Percentiles rank a stretch among this genome's conserved stretches.
phyloP scores from a whole-genome alignment of 768 basidiomycete genomes.

The Suillus subluteus region DNA sequence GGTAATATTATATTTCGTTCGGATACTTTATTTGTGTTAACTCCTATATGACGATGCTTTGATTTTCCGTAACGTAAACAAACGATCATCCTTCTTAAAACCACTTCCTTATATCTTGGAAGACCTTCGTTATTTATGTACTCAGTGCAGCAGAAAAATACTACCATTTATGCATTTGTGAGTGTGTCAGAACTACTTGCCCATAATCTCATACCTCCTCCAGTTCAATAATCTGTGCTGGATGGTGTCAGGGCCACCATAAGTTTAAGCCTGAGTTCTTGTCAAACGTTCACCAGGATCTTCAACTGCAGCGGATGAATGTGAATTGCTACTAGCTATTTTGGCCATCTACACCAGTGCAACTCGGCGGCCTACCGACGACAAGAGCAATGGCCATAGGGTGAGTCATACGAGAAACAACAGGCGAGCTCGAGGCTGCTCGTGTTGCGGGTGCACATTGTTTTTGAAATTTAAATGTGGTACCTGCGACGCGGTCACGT shows the following conservation, averaged over 20 bases:
- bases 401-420: too few relatives aligned
- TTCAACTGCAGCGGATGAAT: neutral
- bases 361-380: neutral
- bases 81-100: neutral
- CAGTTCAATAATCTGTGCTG: neutral
- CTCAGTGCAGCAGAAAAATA: neutral
- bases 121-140: neutral
- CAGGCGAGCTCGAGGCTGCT: neutral
- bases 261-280: neutral
- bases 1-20: neutral
- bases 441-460: neutral
- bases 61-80: conserved; percentile 10
- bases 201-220: neutral
- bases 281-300: neutral
- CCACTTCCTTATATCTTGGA: neutral
- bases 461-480: neutral
- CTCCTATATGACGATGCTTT: conserved; percentile 1
- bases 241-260: neutral
- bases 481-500: conserved; percentile 5
- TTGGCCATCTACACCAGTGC: neutral
- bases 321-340: neutral
- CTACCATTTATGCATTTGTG: neutral
- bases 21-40: conserved; percentile 12
- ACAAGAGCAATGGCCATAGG: neutral
- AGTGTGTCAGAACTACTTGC: neutral